Conservation (phyloP, 208 protist genomes). For the Crithidia sp. region DNA sequence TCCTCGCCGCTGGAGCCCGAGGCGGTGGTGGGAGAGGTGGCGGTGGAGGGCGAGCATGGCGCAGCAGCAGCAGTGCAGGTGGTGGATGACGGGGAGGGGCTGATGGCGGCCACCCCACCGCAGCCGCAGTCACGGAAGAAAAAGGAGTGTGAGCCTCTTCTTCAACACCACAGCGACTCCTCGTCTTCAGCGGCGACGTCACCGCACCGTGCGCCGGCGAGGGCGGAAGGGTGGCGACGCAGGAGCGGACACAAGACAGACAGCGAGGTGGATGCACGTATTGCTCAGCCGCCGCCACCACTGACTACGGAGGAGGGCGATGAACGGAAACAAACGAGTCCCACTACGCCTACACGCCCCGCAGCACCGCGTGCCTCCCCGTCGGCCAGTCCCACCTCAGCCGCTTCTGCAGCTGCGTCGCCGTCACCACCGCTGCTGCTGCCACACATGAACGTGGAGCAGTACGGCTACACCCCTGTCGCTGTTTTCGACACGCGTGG, state of each 20-base stretch:
- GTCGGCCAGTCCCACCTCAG: background rate
- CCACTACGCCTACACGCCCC: no score
- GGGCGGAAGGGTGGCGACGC: no score
- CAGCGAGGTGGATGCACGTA: no score
- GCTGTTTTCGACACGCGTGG: conserved; percentile 65
- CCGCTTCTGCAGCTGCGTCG: background rate
- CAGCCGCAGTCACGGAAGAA: background rate
- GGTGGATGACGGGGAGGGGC: background rate
- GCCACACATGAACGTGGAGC: conserved; percentile 57
- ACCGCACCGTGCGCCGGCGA: no score
- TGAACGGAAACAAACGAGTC: no score
- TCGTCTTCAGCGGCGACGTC: no score
- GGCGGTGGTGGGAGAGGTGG: background rate
- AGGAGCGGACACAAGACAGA: no score
- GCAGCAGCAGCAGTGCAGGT: background rate
- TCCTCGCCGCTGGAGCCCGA: conserved; percentile 5
- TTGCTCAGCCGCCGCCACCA: no score
- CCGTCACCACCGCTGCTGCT: background rate
- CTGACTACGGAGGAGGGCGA: no score
- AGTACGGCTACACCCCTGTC: conserved; percentile 74
- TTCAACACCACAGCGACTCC: background rate
- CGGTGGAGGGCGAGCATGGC: background rate
- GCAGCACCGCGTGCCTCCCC: background rate
- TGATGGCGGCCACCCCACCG: no score
- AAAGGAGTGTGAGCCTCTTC: background rate